Base-by-base conservation (phyloP, 495 filamentous ascomycete genomes). In the Penicillium subrubescens region DNA sequence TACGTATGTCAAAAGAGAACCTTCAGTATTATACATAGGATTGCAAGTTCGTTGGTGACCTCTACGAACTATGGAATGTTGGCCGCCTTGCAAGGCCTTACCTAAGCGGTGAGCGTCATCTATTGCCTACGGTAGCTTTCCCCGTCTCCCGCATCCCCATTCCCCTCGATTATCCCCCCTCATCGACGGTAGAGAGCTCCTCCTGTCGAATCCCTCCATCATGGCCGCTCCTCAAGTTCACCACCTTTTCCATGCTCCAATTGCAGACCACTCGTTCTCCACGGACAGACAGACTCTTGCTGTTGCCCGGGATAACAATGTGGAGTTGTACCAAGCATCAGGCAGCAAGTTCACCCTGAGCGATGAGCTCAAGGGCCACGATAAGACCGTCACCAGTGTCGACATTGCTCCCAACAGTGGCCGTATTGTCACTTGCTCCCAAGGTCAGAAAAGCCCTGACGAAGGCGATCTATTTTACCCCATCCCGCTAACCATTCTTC, bases 171-270 rank as follows among this genome's bases (percentile, higher is more conserved):
- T 34, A 62, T 58, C 46, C 48, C 61, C 34, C 29, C 46, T 62
- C 21, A 53, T 84, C 86, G 92, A 87, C 96, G 97, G 95, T 99
- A 89, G 95, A 99, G 96, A 97, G 94, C 86, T 91, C 87, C 94
- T 99, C 95, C 95, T 97, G 94, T 92, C 92, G 77, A 72, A 62
- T n/a, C 44, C 43, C 19, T 33, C 65, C 52, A 83, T 53, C 69
- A 98, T 97, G 94, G 83, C 90, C 51, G 69, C 88, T 62, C 91
- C 94, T 61, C 92, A 98, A 81, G 90, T 94, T 56, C 92, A 99
- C 78, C 95, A 97, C 73, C 91, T 99, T 59, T 98, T 98, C 80
- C 93, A 99, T 78, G 87, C 90, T 64, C 92, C 94, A 67, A 97
- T 99, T 71, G 91, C 94, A 44, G 95, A 99, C 80, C 95, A 99